These are phyloP conservation scores for Lepidopterella palustris DNA, from an alignment of 495 filamentous ascomycete species.

Conservation along the genomic window DNA sequence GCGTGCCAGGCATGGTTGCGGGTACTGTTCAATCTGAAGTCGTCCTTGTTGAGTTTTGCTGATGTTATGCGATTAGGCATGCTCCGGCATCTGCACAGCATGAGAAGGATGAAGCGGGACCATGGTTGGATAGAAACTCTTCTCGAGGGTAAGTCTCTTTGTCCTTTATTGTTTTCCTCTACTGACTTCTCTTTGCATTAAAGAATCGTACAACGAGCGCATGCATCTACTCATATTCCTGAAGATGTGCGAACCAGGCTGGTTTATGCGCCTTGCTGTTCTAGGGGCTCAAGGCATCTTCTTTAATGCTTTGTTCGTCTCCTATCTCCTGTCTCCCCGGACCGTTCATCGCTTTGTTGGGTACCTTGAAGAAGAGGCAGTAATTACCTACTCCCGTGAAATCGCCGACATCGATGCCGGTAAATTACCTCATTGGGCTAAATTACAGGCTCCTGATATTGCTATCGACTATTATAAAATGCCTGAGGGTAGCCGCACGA, in stretches of 20 bases:
- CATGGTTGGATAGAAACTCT: conserved; percentile 66
- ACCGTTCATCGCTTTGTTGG: conserved; percentile 95
- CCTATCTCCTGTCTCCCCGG: conserved; percentile 81
- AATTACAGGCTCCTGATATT: conserved; percentile 78
- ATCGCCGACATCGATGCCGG: conserved; percentile 82
- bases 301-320: conserved; percentile 88
- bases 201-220: conserved; percentile 91
- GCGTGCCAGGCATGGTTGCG: conserved; percentile 94
- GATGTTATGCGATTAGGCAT: too few relatives aligned
- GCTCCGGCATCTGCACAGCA: conserved; percentile 76
- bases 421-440: conserved; percentile 72
- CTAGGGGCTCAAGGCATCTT: conserved; percentile 81
- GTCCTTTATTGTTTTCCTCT: conserved; percentile 5
- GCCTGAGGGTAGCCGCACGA: conserved; percentile 73
- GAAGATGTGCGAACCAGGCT: conserved; percentile 80
- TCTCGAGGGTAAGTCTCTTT: background rate
- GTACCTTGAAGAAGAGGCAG: conserved; percentile 94
- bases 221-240: conserved; percentile 96
- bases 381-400: conserved; percentile 85
- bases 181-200: conserved; percentile 89
- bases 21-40: too few relatives aligned
- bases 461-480: conserved; percentile 89
- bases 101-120: conserved; percentile 80
- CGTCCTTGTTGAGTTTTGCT: too few relatives aligned
- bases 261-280: conserved; percentile 84